Evolutionary conservation across 2,329 filamentous ascomycete species (phyloP).

Genomic region (Penicillium palitans): DNA sequence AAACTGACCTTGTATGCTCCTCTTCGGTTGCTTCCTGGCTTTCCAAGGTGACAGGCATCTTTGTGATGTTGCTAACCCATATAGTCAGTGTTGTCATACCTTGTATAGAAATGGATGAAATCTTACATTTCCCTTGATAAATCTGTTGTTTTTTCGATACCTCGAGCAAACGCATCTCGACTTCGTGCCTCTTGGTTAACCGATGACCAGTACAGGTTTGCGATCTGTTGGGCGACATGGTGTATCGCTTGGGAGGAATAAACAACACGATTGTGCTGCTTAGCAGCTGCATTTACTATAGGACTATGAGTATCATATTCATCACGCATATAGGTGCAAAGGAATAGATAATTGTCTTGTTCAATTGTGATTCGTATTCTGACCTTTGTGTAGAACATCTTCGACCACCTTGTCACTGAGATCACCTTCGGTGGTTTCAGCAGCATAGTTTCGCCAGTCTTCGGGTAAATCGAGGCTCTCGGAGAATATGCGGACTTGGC

Average conservation of each 20-base stretch:
- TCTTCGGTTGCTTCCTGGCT: slow-evolving; percentile 33
- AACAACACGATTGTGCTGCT: slow-evolving; percentile 54
- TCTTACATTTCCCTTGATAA: slow-evolving; percentile 42
- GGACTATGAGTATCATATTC: slow-evolving; percentile 3
- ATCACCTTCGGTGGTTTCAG: slow-evolving; percentile 46
- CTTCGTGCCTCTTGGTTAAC: slow-evolving; percentile 40
- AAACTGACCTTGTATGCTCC: slow-evolving; percentile 35
- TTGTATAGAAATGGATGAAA: background rate
- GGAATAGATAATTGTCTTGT: background rate
- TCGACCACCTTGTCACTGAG: slow-evolving; percentile 52
- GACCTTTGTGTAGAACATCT: slow-evolving; percentile 55
- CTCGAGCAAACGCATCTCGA: slow-evolving; percentile 25
- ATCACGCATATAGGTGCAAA: background rate
- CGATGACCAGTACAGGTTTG: slow-evolving; percentile 56
- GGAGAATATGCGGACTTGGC: slow-evolving; percentile 54
- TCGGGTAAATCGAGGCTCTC: slow-evolving; percentile 50
- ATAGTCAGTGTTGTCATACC: slow-evolving; percentile 6
- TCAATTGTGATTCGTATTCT: background rate
- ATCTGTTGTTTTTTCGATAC: slow-evolving; percentile 42
- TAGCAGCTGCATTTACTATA: slow-evolving; percentile 53
- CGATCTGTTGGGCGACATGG: slow-evolving; percentile 58
- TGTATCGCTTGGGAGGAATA: slow-evolving; percentile 57
- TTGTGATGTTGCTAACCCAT: slow-evolving; percentile 38
- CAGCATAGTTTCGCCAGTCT: slow-evolving; percentile 47
- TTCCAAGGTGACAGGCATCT: slow-evolving; percentile 40